Percentiles rank a stretch among this genome's conserved stretches.
Evolutionary conservation across 148 eudicot species (phyloP).

Genomic region (Amaranthus cruentus): DNA sequence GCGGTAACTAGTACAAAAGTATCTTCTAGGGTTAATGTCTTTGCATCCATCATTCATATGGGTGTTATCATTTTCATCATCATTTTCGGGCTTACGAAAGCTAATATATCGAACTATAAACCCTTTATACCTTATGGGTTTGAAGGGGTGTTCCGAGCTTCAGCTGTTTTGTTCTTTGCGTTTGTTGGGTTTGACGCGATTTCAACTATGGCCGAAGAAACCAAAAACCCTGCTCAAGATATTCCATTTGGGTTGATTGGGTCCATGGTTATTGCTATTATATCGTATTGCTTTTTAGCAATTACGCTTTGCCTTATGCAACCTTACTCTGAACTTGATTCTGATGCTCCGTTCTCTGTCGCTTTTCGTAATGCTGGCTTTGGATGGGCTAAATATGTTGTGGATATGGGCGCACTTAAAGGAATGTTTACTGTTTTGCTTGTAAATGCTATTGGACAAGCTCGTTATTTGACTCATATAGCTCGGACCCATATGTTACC

Average conservation of each 20-base stretch:
- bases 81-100: conserved; percentile 34
- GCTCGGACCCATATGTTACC: conserved; percentile 50
- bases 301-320: conserved; percentile 42
- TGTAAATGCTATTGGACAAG: conserved; percentile 31
- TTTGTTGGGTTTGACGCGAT: conserved; percentile 54
- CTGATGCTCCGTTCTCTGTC: conserved; percentile 36
- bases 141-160: conserved; percentile 39
- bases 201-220: conserved; percentile 48
- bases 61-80: conserved; percentile 36
- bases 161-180: conserved; percentile 50
- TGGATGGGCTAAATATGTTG: conserved; percentile 48
- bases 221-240: conserved; percentile 38
- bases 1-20: conserved; percentile 39
- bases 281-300: conserved; percentile 32
- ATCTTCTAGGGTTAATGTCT: conserved; percentile 40
- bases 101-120: conserved; percentile 22
- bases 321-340: conserved; percentile 30
- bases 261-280: conserved; percentile 25
- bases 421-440: conserved; percentile 52
- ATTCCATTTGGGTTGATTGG: conserved; percentile 45
- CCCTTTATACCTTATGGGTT: conserved; percentile 29
- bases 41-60: conserved; percentile 38
- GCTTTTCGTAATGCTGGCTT: conserved; percentile 38
- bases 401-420: conserved; percentile 38
- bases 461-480: conserved; percentile 48